These are phyloP conservation scores for Saccharomyces cerevisiae DNA, from an alignment of 805 yeast genomes.

Conservation along the genomic window DNA sequence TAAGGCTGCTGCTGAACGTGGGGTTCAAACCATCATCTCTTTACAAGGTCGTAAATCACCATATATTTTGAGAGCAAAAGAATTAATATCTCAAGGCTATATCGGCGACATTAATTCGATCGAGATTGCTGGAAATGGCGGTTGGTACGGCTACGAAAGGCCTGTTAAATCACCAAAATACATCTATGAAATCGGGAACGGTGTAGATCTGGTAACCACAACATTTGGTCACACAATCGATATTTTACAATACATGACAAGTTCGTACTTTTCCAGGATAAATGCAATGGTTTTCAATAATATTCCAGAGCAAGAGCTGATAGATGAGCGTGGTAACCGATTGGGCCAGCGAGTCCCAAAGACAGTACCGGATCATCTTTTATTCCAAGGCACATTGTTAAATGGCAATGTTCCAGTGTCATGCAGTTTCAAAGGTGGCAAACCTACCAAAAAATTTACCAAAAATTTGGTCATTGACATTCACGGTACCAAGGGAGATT, in stretches of 20 bases:
- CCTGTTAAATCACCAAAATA: constrained; percentile 20
- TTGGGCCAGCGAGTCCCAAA: constrained; percentile 18
- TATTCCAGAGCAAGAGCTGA: constrained; percentile 22
- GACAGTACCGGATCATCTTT: constrained; percentile 26
- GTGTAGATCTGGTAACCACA: constrained; percentile 22
- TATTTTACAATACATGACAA: constrained; percentile 24
- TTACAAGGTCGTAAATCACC: constrained; percentile 29
- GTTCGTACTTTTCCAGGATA: constrained; percentile 23
- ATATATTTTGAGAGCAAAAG: constrained; percentile 26
- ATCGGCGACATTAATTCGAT: constrained; percentile 27
- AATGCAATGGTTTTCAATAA: constrained; percentile 26
- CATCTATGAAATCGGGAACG: constrained; percentile 23
- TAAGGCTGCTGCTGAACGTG: constrained; percentile 18
- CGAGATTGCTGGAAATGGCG: constrained; percentile 27
- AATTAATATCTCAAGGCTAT: constrained; percentile 23
- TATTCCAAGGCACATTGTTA: constrained; percentile 24
- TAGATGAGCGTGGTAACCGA: constrained; percentile 21
- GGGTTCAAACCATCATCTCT: constrained; percentile 24
- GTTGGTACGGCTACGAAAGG: constrained; percentile 29
- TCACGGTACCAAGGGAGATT: constrained; percentile 29
- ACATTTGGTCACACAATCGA: constrained; percentile 29
- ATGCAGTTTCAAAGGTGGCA: constrained; percentile 28
- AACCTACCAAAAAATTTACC: constrained; percentile 27
- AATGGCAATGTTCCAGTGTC: constrained; percentile 27
- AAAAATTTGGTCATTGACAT: constrained; percentile 28